Evolutionary conservation across 2,329 filamentous ascomycete species (phyloP).

Genomic region (Ramularia collo-cygni): DNA sequence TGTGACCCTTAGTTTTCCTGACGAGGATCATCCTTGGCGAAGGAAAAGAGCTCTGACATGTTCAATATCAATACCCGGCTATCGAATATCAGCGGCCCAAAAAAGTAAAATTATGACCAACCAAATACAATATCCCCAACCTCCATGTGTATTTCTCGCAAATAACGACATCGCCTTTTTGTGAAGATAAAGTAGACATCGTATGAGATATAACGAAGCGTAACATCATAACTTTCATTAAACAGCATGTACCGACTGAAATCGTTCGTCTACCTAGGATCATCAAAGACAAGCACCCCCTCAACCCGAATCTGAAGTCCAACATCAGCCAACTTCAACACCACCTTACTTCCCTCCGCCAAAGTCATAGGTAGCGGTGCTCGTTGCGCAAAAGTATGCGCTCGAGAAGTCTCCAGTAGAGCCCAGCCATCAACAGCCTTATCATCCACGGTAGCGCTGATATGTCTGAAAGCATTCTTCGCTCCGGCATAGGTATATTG

Average conservation of each 20-base stretch:
- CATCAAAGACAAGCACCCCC: constrained; percentile 19
- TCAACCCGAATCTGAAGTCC: constrained; percentile 15
- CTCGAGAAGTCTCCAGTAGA: constrained; percentile 18
- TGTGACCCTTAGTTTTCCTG: constrained; percentile 2
- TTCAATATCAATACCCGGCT: too few relatives aligned
- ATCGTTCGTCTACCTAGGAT: neutral
- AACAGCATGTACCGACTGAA: too few relatives aligned
- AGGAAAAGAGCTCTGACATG: neutral
- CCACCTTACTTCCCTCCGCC: constrained; percentile 15
- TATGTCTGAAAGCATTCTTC: constrained; percentile 21
- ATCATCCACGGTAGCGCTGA: constrained; percentile 17
- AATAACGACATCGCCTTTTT: too few relatives aligned
- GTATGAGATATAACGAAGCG: too few relatives aligned
- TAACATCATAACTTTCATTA: too few relatives aligned
- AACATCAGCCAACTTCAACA: constrained; percentile 16
- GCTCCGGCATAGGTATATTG: constrained; percentile 20
- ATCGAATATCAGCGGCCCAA: too few relatives aligned
- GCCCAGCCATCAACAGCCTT: constrained; percentile 13
- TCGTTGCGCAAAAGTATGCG: constrained; percentile 16
- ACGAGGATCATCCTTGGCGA: too few relatives aligned
- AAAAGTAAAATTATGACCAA: too few relatives aligned
- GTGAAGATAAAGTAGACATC: too few relatives aligned
- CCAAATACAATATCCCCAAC: too few relatives aligned
- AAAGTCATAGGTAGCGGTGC: constrained; percentile 18
- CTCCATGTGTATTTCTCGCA: too few relatives aligned